A percentile compares a stretch with the other conserved stretches of the same genome.
phyloP scores from a whole-genome alignment of 106 monocot species.

The Apostasia shenzhenica region DNA sequence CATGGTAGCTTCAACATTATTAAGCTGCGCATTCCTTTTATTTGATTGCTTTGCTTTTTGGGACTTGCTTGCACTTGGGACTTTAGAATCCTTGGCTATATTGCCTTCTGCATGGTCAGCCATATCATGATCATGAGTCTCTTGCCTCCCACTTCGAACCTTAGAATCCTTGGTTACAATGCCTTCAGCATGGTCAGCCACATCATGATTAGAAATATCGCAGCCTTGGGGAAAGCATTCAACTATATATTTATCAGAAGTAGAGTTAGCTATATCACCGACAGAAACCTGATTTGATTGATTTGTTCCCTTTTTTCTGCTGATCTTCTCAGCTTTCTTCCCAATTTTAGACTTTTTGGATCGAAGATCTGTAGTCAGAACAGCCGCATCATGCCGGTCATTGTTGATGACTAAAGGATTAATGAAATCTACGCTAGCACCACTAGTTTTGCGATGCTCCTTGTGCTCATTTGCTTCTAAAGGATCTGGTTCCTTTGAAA shows the following conservation, averaged over 20 bases:
- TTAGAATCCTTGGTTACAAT: conserved; percentile 3
- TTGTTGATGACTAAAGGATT: not conserved
- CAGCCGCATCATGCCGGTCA: not conserved
- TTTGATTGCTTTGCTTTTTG: conserved; percentile 4
- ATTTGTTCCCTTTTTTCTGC: not conserved
- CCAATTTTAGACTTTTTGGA: not conserved
- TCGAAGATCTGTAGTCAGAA: not conserved
- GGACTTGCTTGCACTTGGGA: not conserved
- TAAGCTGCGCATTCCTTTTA: not conserved
- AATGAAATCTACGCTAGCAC: not conserved
- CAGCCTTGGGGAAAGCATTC: not conserved
- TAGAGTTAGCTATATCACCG: not conserved
- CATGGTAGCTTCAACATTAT: not conserved
- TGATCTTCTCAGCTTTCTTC: not conserved
- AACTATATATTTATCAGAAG: not conserved
- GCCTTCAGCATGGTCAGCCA: not conserved
- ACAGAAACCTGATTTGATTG: not conserved
- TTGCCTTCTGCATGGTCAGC: not conserved
- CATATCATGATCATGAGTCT: not conserved
- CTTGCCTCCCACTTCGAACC: not conserved
- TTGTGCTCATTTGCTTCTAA: conserved; percentile 1
- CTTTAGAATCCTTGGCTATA: conserved; percentile 2
- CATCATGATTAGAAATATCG: not conserved
- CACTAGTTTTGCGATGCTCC: not conserved
- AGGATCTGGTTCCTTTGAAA: not conserved